phyloP scores from a whole-genome alignment of 352 stramenopile species.

The Phytopythium delawarense region DNA sequence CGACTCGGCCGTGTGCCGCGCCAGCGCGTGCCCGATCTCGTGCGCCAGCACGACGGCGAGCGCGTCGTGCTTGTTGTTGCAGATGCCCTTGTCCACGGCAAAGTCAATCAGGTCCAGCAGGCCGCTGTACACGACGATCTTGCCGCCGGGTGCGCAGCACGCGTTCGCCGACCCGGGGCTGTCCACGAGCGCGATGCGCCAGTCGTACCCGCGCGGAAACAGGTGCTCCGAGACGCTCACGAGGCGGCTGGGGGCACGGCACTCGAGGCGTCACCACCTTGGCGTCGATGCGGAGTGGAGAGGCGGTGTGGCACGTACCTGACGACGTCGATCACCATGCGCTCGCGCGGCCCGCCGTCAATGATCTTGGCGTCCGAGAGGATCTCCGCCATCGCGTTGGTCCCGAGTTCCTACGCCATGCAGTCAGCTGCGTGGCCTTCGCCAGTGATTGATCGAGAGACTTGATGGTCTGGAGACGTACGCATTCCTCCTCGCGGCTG shows the following conservation, averaged over 20 bases:
- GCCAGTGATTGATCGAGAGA: no score
- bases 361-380: slow-evolving; percentile 34
- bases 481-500: slow-evolving; percentile 53
- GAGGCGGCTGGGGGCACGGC: slow-evolving; percentile 31
- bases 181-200: slow-evolving; percentile 56
- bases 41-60: slow-evolving; percentile 63
- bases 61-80: slow-evolving; percentile 53
- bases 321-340: slow-evolving; percentile 60
- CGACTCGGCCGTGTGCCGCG: slow-evolving; percentile 54
- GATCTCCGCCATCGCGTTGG: slow-evolving; percentile 36
- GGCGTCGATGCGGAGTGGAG: no score
- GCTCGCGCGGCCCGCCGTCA: slow-evolving; percentile 35
- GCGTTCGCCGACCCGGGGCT: slow-evolving; percentile 44
- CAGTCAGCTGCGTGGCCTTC: background rate
- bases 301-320: slow-evolving; percentile 24
- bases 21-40: slow-evolving; percentile 63
- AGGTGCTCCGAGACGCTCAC: slow-evolving; percentile 58
- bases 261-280: background rate
- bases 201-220: slow-evolving; percentile 64
- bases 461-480: slow-evolving; percentile 16
- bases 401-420: slow-evolving; percentile 41
- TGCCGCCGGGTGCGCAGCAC: slow-evolving; percentile 56
- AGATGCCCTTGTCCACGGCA: slow-evolving; percentile 50
- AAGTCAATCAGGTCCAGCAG: slow-evolving; percentile 67
- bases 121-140: slow-evolving; percentile 66